These are phyloP conservation scores for Macrophomina pseudophaseolina DNA, from an alignment of 2,329 filamentous ascomycete genomes.

Conservation along the genomic window DNA sequence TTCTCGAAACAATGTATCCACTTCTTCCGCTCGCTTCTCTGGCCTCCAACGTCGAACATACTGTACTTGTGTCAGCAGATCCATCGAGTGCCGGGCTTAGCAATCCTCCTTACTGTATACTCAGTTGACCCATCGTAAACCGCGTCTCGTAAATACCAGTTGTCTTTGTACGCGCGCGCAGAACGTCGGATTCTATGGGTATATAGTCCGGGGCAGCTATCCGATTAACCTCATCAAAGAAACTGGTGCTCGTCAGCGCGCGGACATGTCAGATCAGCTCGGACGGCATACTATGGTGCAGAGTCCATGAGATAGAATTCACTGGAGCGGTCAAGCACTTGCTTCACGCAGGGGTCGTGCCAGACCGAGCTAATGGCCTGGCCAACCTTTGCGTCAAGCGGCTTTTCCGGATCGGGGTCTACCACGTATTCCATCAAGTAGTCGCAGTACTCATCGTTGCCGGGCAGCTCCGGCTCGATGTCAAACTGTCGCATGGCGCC, in stretches of 20 bases:
- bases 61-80: conserved; percentile 53
- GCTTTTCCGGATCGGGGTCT: conserved; percentile 85
- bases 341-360: conserved; percentile 83
- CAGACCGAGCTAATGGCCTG: conserved; percentile 85
- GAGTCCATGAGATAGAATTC: conserved; percentile 99
- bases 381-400: conserved; percentile 80
- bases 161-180: conserved; percentile 95
- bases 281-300: conserved; percentile 81
- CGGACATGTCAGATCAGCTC: conserved; percentile 30
- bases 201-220: conserved; percentile 87
- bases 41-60: conserved; percentile 99
- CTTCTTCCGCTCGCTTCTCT: conserved; percentile 97
- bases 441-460: conserved; percentile 74
- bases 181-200: conserved; percentile 90
- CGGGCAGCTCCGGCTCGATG: conserved; percentile 74
- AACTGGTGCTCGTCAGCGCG: conserved; percentile 61
- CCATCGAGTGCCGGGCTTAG: conserved; percentile 38
- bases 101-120: conserved; percentile 81
- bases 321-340: conserved; percentile 89
- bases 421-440: conserved; percentile 88
- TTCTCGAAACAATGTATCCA: conserved; percentile 99
- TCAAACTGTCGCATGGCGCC: conserved; percentile 90
- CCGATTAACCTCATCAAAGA: conserved; percentile 89
- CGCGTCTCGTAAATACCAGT: conserved; percentile 99
- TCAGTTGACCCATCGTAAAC: conserved; percentile 97